Percentiles rank a stretch among this genome's conserved stretches.
These are phyloP conservation scores for Phytophthora fragariae DNA, from an alignment of 352 stramenopile genomes.

Conservation along the genomic window DNA sequence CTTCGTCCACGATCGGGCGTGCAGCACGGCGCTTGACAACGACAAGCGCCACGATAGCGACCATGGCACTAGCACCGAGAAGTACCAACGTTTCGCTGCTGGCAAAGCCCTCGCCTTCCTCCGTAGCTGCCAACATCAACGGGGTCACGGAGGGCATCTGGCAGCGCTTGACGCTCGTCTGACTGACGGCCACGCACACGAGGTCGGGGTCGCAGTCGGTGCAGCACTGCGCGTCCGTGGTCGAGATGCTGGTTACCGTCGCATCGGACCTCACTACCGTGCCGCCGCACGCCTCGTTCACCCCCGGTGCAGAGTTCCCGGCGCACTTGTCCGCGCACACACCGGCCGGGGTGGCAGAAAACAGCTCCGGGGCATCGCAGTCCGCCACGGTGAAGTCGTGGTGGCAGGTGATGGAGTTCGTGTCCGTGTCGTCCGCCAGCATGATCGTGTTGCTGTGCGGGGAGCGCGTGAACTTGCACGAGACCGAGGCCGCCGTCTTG, in stretches of 20 bases:
- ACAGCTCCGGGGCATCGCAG: conserved; percentile 45
- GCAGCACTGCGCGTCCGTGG: conserved; percentile 48
- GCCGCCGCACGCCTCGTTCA: conserved; percentile 51
- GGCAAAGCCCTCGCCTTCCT: conserved; percentile 24
- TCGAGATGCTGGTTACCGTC: conserved; percentile 24
- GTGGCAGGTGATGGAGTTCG: conserved; percentile 37
- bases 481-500: conserved; percentile 39
- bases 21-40: conserved; percentile 44
- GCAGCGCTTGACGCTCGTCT: neutral
- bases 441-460: neutral
- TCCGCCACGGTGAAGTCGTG: conserved; percentile 51
- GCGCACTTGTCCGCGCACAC: conserved; percentile 38
- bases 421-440: neutral
- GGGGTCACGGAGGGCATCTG: neutral
- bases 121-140: conserved; percentile 1
- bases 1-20: conserved; percentile 21
- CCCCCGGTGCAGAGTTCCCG: conserved; percentile 30
- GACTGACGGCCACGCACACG: neutral
- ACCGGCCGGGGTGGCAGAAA: conserved; percentile 32
- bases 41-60: conserved; percentile 64
- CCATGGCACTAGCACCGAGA: conserved; percentile 51
- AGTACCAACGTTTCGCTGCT: conserved; percentile 34
- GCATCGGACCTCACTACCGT: conserved; percentile 38
- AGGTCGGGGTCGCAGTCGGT: neutral
- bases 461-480: conserved; percentile 45